These are phyloP conservation scores for Magnolia officinalis DNA, from an alignment of 164 flowering plant genomes.

Conservation along the genomic window DNA sequence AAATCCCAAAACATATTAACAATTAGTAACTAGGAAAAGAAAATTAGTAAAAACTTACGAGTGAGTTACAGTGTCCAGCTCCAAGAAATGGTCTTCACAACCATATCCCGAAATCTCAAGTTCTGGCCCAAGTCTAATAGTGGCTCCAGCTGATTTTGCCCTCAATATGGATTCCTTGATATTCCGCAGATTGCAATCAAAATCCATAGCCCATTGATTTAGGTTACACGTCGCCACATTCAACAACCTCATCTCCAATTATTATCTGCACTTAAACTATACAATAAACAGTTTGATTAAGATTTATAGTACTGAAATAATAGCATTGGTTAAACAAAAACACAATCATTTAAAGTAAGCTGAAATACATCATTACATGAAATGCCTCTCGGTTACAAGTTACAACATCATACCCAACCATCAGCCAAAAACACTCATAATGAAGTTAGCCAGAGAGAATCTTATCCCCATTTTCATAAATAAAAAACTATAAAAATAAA, in stretches of 20 bases:
- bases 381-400: too few relatives aligned
- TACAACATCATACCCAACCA: too few relatives aligned
- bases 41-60: constrained; percentile 45
- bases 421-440: too few relatives aligned
- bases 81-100: constrained; percentile 96
- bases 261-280: not conserved
- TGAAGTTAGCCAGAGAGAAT: too few relatives aligned
- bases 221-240: constrained; percentile 93
- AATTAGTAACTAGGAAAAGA: not conserved
- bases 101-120: constrained; percentile 97
- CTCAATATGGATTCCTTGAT: constrained; percentile 71
- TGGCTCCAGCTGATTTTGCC: constrained; percentile 81
- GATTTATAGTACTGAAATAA: too few relatives aligned
- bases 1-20: not conserved
- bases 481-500: too few relatives aligned
- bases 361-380: too few relatives aligned
- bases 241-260: constrained; percentile 67
- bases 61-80: constrained; percentile 82
- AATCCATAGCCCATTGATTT: constrained; percentile 99
- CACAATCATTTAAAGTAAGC: too few relatives aligned
- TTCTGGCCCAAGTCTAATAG: constrained; percentile 92
- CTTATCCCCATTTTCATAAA: too few relatives aligned
- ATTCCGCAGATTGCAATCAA: constrained; percentile 69
- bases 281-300: too few relatives aligned
- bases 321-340: too few relatives aligned